These are phyloP conservation scores for Scalesia atractyloides DNA, from an alignment of 129 eudicot species.

Conservation along the genomic window DNA sequence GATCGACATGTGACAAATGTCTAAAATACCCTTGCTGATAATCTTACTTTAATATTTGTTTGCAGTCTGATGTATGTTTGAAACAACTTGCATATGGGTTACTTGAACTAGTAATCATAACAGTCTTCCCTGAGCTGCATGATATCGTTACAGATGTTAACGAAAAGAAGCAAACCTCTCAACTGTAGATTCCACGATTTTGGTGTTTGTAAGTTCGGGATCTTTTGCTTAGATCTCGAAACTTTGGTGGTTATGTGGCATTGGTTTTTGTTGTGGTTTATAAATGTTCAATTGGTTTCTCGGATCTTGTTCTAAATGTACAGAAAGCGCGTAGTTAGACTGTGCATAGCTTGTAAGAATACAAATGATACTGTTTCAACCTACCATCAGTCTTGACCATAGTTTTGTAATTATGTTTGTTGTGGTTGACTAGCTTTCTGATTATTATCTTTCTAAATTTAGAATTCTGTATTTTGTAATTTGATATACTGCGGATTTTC, in stretches of 20 bases:
- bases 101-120: constrained; percentile 76
- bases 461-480: background rate
- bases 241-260: constrained; percentile 16
- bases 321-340: constrained; percentile 31
- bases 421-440: background rate
- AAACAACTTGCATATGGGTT: constrained; percentile 85
- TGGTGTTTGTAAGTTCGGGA: too few species aligned
- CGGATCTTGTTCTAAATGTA: constrained; percentile 30
- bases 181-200: constrained; percentile 20
- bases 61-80: constrained; percentile 83
- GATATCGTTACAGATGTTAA: constrained; percentile 65
- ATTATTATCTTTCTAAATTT: background rate
- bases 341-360: constrained; percentile 35
- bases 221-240: background rate
- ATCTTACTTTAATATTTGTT: background rate
- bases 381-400: background rate
- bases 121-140: constrained; percentile 85
- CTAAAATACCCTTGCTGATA: constrained; percentile 16
- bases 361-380: constrained; percentile 7
- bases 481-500: background rate
- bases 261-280: constrained; percentile 5
- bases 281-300: background rate
- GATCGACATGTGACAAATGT: background rate
- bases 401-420: constrained; percentile 16
- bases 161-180: constrained; percentile 34